phyloP scores from a whole-genome alignment of 1,284 basidiomycete genomes.

The Irpex sp. region DNA sequence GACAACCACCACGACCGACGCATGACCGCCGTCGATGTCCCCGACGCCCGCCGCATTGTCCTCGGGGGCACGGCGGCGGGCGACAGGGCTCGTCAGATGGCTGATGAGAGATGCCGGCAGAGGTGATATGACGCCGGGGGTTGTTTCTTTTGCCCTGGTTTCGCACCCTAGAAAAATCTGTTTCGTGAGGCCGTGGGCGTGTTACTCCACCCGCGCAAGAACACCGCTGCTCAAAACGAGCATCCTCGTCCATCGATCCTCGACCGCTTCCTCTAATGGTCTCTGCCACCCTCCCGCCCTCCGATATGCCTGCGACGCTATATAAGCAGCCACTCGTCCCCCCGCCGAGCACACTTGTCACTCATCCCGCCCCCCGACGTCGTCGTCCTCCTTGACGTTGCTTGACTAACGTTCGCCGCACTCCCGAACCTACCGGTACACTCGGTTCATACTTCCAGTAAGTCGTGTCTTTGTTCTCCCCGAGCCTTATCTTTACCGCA shows the following conservation, averaged over 20 bases:
- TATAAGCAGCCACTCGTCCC: neutral
- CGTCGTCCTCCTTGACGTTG: neutral
- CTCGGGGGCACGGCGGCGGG: neutral
- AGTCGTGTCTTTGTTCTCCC: neutral
- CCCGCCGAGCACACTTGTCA: no score
- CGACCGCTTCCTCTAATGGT: neutral
- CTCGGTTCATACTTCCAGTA: neutral
- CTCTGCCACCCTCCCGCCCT: neutral
- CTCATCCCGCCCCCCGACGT: neutral
- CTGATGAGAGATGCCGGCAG: neutral
- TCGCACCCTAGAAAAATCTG: neutral
- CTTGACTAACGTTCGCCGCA: no score
- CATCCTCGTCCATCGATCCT: neutral
- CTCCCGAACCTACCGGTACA: no score
- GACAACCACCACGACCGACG: neutral
- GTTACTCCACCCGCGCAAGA: neutral
- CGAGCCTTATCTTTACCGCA: neutral
- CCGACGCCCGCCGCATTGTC: neutral
- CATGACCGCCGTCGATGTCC: neutral
- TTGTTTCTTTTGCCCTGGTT: neutral
- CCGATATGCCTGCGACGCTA: neutral
- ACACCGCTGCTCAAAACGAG: neutral
- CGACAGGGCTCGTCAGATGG: neutral
- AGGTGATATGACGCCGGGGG: conserved; percentile 1
- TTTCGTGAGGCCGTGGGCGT: neutral